phyloP scores from a whole-genome alignment of 768 basidiomycete genomes.

The Tulasnella sp. region DNA sequence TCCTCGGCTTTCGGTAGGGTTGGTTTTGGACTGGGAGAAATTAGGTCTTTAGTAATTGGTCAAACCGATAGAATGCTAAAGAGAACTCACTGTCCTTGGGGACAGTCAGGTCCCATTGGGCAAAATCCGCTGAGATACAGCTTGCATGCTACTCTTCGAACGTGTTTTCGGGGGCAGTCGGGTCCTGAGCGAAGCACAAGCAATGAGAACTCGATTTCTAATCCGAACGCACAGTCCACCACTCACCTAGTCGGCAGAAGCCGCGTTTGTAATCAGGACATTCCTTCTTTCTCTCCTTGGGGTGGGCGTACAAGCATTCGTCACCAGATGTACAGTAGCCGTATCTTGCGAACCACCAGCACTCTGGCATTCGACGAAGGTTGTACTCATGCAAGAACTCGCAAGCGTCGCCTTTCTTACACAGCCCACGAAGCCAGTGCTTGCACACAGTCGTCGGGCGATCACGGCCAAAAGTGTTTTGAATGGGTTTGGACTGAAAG shows the following conservation, averaged over 20 bases:
- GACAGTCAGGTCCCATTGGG: slow-evolving; percentile 78
- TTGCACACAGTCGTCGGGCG: slow-evolving; percentile 56
- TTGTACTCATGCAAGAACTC: slow-evolving; percentile 99
- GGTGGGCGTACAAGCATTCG: slow-evolving; percentile 94
- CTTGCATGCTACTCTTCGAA: slow-evolving; percentile 83
- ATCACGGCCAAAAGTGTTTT: slow-evolving; percentile 24
- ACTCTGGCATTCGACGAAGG: slow-evolving; percentile 94
- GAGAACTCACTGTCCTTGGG: slow-evolving; percentile 70
- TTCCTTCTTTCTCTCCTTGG: slow-evolving; percentile 80
- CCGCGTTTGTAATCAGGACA: slow-evolving; percentile 95
- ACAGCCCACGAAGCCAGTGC: slow-evolving; percentile 95
- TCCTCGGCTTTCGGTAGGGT: slow-evolving; percentile 54
- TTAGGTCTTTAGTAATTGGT: slow-evolving; percentile 10
- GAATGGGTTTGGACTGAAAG: slow-evolving; percentile 49
- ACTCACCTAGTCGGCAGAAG: slow-evolving; percentile 84
- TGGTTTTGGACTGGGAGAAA: slow-evolving; percentile 56
- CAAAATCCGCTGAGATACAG: slow-evolving; percentile 89
- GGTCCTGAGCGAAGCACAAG: slow-evolving; percentile 44
- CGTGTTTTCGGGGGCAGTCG: slow-evolving; percentile 81
- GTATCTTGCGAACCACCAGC: slow-evolving; percentile 98
- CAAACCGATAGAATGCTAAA: background rate
- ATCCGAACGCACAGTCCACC: background rate
- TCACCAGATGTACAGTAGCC: slow-evolving; percentile 96
- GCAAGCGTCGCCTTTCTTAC: slow-evolving; percentile 96
- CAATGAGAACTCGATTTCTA: slow-evolving; percentile 1